Conservation (phyloP, 1,284 basidiomycete genomes). For the Phylloporus sp. region DNA sequence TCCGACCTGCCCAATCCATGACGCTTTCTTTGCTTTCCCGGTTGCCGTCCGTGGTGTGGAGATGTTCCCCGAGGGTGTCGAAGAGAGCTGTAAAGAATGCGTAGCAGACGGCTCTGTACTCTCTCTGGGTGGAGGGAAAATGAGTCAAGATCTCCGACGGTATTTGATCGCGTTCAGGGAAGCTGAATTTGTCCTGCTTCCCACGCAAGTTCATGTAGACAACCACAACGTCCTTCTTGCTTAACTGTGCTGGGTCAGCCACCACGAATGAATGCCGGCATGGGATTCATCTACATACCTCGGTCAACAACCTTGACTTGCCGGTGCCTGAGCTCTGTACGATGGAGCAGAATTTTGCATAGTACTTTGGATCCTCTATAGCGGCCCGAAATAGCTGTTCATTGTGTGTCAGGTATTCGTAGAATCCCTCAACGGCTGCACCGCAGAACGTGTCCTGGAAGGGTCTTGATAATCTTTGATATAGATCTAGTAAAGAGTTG, state of each 20-base stretch:
- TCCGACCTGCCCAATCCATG: too few relatives aligned
- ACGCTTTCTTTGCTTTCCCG: too few relatives aligned
- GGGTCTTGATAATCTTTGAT: neutral
- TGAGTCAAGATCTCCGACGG: slow-evolving; percentile 13
- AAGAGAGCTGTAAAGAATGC: slow-evolving; percentile 22
- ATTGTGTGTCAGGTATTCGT: slow-evolving; percentile 20
- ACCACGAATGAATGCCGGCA: too few relatives aligned
- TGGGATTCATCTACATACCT: slow-evolving; percentile 16
- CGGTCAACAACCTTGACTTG: slow-evolving; percentile 24
- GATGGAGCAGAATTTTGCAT: slow-evolving; percentile 24
- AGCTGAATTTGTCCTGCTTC: neutral
- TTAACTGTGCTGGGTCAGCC: slow-evolving; percentile 6
- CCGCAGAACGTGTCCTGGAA: slow-evolving; percentile 12
- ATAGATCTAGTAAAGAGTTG: neutral
- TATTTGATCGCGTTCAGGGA: slow-evolving; percentile 16
- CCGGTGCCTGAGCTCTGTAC: slow-evolving; percentile 31
- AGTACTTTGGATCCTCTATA: slow-evolving; percentile 1
- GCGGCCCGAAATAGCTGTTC: slow-evolving; percentile 10
- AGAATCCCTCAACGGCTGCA: slow-evolving; percentile 19
- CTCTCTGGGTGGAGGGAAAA: neutral
- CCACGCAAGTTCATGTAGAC: slow-evolving; percentile 26
- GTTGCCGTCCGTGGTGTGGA: neutral
- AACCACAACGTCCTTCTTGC: slow-evolving; percentile 15
- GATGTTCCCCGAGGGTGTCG: neutral
- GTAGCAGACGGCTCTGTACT: neutral